These are phyloP conservation scores for Hanseniaspora thailandica DNA, from an alignment of 805 yeast genomes.

Conservation along the genomic window DNA sequence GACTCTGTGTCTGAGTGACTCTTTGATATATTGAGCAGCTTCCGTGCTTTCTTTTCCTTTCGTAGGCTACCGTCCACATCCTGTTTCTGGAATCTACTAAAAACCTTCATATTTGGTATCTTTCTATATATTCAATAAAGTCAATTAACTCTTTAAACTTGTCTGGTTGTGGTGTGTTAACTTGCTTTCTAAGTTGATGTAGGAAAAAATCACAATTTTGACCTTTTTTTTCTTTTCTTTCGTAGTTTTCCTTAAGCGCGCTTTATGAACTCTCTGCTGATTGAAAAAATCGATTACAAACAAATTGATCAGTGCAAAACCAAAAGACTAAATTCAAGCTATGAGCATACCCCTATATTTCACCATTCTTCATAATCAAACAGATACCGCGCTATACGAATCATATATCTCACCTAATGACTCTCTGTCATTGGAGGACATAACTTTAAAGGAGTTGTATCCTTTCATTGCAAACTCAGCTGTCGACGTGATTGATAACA, in stretches of 20 bases:
- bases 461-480: conserved; percentile 86
- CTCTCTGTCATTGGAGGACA: conserved; percentile 29
- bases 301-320: no score
- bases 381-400: conserved; percentile 78
- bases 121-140: no score
- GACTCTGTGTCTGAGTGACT: neutral
- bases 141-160: no score
- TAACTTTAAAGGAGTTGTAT: conserved; percentile 57
- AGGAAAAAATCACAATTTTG: no score
- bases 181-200: no score
- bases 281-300: no score
- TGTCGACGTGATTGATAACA: conserved; percentile 79
- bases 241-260: neutral
- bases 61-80: neutral
- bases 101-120: neutral
- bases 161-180: no score
- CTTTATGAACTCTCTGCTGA: no score
- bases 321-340: neutral
- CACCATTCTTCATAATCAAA: conserved; percentile 66
- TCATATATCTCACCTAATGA: conserved; percentile 35
- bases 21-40: neutral
- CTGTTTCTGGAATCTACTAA: neutral
- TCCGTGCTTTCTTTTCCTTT: neutral
- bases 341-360: conserved; percentile 65
- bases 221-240: neutral